phyloP scores from a whole-genome alignment of 2,329 filamentous ascomycete species.

The Coleophoma crateriformis region DNA sequence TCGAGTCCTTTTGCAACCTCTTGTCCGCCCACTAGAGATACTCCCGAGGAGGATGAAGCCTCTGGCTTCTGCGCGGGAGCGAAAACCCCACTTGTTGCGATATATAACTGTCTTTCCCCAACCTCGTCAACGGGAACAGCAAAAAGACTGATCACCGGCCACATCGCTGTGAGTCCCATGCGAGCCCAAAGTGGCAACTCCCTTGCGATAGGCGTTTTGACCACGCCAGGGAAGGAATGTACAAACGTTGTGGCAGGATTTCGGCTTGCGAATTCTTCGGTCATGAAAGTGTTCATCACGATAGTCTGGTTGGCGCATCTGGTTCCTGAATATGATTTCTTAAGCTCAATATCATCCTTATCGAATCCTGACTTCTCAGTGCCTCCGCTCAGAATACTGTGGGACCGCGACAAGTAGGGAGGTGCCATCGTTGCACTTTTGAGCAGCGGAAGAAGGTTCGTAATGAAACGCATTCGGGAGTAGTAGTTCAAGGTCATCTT shows the following conservation, averaged over 20 bases:
- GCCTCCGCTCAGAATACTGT: slow-evolving; percentile 48
- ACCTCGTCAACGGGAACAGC: slow-evolving; percentile 15
- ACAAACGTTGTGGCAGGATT: slow-evolving; percentile 42
- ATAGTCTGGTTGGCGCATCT: slow-evolving; percentile 18
- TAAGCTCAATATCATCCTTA: slow-evolving; percentile 32
- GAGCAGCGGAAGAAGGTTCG: slow-evolving; percentile 52
- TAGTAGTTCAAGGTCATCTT: slow-evolving; percentile 38
- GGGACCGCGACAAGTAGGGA: slow-evolving; percentile 41
- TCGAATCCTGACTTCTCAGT: slow-evolving; percentile 41
- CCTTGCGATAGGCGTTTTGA: slow-evolving; percentile 38
- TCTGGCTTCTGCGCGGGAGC: slow-evolving; percentile 12
- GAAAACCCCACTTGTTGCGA: slow-evolving; percentile 21
- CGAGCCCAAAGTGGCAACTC: slow-evolving; percentile 18
- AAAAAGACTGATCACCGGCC: slow-evolving; percentile 9
- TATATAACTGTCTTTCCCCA: slow-evolving; percentile 20
- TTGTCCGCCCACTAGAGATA: slow-evolving; percentile 8
- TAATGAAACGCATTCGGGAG: slow-evolving; percentile 49
- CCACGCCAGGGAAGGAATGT: slow-evolving; percentile 41
- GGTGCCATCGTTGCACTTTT: slow-evolving; percentile 26
- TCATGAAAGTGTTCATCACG: slow-evolving; percentile 39
- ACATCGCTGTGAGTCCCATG: slow-evolving; percentile 6
- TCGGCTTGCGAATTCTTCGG: slow-evolving; percentile 39
- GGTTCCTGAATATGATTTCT: slow-evolving; percentile 12
- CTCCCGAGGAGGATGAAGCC: slow-evolving; percentile 8
- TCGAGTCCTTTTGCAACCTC: slow-evolving; percentile 7